Conservation (phyloP, 345 rosid species). For the Pistacia integerrima region DNA sequence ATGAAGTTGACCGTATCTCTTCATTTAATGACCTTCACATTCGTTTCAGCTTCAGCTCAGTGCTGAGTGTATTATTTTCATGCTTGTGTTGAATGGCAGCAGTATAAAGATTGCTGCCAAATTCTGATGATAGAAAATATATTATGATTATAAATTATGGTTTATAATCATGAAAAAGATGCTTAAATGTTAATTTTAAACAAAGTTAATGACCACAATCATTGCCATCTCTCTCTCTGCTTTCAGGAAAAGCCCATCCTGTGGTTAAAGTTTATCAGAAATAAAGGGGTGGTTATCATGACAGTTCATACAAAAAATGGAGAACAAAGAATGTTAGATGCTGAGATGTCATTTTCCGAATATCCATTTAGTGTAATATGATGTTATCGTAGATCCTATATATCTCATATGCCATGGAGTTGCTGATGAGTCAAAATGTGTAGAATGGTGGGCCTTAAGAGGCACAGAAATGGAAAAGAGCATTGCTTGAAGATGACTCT, state of each 20-base stretch:
- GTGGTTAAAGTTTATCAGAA: neutral
- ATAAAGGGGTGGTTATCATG: neutral
- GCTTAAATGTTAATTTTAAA: neutral
- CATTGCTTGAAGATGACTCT: neutral
- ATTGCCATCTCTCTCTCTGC: slow-evolving; percentile 8
- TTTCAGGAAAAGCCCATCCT: neutral
- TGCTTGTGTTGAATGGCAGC: neutral
- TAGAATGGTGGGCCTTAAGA: neutral
- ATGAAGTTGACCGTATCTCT: too few species aligned
- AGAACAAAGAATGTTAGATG: neutral
- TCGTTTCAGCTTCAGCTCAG: neutral
- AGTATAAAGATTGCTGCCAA: neutral
- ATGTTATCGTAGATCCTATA: neutral
- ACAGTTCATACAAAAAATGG: neutral
- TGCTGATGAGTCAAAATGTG: neutral
- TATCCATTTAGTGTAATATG: neutral
- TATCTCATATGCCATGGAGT: neutral
- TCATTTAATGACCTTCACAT: neutral
- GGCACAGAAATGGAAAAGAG: neutral
- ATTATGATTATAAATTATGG: neutral
- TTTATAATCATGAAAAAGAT: slow-evolving; percentile 3
- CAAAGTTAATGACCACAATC: slow-evolving; percentile 6
- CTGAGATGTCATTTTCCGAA: neutral
- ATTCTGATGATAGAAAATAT: neutral
- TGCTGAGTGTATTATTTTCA: neutral